Evolutionary conservation across 129 eudicot species (phyloP).

Genomic region (Flaveria ramosissima): DNA sequence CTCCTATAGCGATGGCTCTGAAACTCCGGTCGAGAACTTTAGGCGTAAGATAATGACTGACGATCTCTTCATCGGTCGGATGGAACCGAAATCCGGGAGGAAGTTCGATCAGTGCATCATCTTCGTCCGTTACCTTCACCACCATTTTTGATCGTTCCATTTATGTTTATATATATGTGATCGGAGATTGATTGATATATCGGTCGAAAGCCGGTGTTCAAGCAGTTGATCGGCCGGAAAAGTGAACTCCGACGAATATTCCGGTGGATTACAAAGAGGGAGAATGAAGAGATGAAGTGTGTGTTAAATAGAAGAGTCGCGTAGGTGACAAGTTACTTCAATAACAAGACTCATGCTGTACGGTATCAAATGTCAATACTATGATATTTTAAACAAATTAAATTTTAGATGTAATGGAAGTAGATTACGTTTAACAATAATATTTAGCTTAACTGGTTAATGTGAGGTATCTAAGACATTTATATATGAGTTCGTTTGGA

Average conservation of each 20-base stretch:
- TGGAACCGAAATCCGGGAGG: slow-evolving; percentile 50
- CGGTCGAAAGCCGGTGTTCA: no score
- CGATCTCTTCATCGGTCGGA: slow-evolving; percentile 47
- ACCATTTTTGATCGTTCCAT: slow-evolving; percentile 12
- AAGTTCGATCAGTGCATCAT: slow-evolving; percentile 22
- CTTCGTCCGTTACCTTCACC: slow-evolving; percentile 1
- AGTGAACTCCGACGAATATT: neutral
- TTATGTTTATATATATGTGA: neutral
- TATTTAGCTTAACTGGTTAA: no score
- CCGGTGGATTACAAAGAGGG: slow-evolving; percentile 8
- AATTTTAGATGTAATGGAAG: neutral
- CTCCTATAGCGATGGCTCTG: slow-evolving; percentile 36
- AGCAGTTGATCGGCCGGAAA: neutral
- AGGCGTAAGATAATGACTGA: slow-evolving; percentile 42
- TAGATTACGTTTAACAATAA: no score
- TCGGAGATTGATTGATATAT: neutral
- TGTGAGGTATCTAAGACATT: no score
- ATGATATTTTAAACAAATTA: neutral
- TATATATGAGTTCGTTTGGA: no score
- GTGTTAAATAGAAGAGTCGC: slow-evolving; percentile 31
- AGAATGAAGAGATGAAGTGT: slow-evolving; percentile 1
- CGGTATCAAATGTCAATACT: slow-evolving; percentile 25
- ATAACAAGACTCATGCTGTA: slow-evolving; percentile 29
- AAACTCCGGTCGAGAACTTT: slow-evolving; percentile 38
- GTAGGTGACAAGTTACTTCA: slow-evolving; percentile 26